These are phyloP conservation scores for Penicilliopsis zonata DNA, from an alignment of 495 filamentous ascomycete species.

Conservation along the genomic window DNA sequence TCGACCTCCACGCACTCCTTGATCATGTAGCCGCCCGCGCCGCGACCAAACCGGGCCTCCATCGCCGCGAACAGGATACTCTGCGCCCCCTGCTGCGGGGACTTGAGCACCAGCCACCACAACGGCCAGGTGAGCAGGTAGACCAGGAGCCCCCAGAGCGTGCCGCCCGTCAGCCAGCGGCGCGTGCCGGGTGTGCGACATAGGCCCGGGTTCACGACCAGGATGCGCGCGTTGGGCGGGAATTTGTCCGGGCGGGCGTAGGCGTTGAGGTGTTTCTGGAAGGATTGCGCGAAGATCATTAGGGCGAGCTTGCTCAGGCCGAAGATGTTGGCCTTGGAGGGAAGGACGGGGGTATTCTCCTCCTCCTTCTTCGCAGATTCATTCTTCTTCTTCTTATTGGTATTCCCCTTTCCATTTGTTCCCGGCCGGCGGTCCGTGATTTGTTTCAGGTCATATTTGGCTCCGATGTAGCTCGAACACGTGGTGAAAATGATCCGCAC, in stretches of 20 bases:
- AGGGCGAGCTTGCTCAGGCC: conserved; percentile 80
- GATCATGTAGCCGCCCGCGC: conserved; percentile 57
- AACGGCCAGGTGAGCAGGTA: conserved; percentile 71
- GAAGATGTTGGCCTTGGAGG: conserved; percentile 49
- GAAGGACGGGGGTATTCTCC: not conserved
- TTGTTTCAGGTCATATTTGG: conserved; percentile 43
- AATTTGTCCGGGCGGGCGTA: conserved; percentile 73
- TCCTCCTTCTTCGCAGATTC: conserved; percentile 9
- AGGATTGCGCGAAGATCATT: conserved; percentile 76
- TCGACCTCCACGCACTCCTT: conserved; percentile 79
- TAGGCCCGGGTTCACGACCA: conserved; percentile 78
- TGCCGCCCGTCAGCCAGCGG: conserved; percentile 74
- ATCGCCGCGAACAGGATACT: conserved; percentile 75
- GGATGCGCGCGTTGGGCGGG: conserved; percentile 65
- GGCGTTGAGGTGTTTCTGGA: conserved; percentile 75
- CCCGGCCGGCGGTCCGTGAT: conserved; percentile 12
- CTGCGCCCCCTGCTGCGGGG: conserved; percentile 69
- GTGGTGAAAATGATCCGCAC: conserved; percentile 78
- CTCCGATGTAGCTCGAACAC: conserved; percentile 74
- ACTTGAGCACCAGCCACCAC: conserved; percentile 84
- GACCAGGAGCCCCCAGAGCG: conserved; percentile 64
- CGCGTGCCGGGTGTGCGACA: conserved; percentile 76
- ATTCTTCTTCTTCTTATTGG: conserved; percentile 4
- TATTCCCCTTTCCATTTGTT: conserved; percentile 12
- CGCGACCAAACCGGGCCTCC: conserved; percentile 56